Evolutionary conservation across 2,329 filamentous ascomycete genomes (phyloP), one percentile per base, ranked within the genome.

Genomic region (Colletotrichum lini): DNA sequence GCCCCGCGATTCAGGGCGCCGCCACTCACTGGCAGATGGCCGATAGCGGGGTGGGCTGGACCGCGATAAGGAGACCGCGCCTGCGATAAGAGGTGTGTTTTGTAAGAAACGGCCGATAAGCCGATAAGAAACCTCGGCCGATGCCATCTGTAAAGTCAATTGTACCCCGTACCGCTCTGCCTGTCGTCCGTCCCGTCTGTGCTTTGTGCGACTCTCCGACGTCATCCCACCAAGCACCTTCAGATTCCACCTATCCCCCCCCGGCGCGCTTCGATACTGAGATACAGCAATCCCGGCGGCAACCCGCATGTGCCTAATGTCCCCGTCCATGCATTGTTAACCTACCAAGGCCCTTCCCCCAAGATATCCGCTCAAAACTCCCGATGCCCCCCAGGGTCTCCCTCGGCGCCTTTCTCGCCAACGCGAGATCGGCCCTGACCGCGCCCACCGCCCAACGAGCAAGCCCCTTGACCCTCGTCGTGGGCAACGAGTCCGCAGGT

Each of bases 401-500:
- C 0, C 79, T 91, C 45, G 78, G 81, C 44, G 79, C 82, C 21
- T 91, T 91, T 74, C 81, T 91, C 6, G 80, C 83, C 5, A 80
- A 82, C 1, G 89, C 89, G 23, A 84, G 84, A 65, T 80, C 80
- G 13, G 84, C 85, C 2, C 77, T 91, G 35, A 76, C 81, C 2
- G 79, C 82, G 5, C 83, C 81, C 1, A 79, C 82, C 7, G 82
- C 83, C 5, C 84, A 87, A 72, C 81, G 85, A 16, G 75, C 81
- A 1, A 79, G 77, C 4, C 88, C 88, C 2, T 75, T 92, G 65
- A 89, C 87, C 2, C 87, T 93, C 76, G 89, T 93, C 4, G 84
- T 92, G 10, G 91, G 91, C 52, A 93, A 93, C 74, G 91, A 93
- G 79, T 91, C 91, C 26, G 91, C 90, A 67, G 90, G 90, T 89